Conservation (phyloP, 148 eudicot species). For the Pharnaceum exiguum region DNA sequence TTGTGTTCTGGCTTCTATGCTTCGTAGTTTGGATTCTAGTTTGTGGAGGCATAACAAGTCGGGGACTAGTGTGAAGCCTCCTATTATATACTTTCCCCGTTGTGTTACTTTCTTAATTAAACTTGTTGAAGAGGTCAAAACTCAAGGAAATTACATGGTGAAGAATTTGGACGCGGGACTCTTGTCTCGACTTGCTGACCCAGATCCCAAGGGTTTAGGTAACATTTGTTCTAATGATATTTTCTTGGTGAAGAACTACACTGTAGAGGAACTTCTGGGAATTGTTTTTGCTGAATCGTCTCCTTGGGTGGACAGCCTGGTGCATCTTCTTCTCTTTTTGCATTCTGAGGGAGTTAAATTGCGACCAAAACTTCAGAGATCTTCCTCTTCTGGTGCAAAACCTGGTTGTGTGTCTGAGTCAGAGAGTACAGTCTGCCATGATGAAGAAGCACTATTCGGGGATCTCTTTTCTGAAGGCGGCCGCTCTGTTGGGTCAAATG, state of each 20-base stretch:
- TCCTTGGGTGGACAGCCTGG: slow-evolving; percentile 80
- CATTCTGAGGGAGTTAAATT: slow-evolving; percentile 85
- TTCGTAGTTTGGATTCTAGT: slow-evolving; percentile 51
- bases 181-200: slow-evolving; percentile 22
- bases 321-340: slow-evolving; percentile 68
- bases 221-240: slow-evolving; percentile 37
- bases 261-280: slow-evolving; percentile 51
- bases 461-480: slow-evolving; percentile 96
- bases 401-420: slow-evolving; percentile 47
- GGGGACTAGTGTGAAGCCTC: slow-evolving; percentile 46
- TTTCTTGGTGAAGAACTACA: slow-evolving; percentile 43
- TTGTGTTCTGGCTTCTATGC: slow-evolving; percentile 57
- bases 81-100: slow-evolving; percentile 76
- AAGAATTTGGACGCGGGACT: slow-evolving; percentile 32
- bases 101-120: slow-evolving; percentile 59
- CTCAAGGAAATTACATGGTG: slow-evolving; percentile 33
- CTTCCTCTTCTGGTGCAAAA: slow-evolving; percentile 58
- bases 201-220: slow-evolving; percentile 34
- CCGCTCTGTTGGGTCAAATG: slow-evolving; percentile 83
- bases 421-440: slow-evolving; percentile 71
- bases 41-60: slow-evolving; percentile 57
- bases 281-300: slow-evolving; percentile 56
- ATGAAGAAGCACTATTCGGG: slow-evolving; percentile 97
- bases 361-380: slow-evolving; percentile 71
- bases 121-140: slow-evolving; percentile 60